Evolutionary conservation across 2,329 filamentous ascomycete species (phyloP).

Genomic region (Lachnellula occidentalis): DNA sequence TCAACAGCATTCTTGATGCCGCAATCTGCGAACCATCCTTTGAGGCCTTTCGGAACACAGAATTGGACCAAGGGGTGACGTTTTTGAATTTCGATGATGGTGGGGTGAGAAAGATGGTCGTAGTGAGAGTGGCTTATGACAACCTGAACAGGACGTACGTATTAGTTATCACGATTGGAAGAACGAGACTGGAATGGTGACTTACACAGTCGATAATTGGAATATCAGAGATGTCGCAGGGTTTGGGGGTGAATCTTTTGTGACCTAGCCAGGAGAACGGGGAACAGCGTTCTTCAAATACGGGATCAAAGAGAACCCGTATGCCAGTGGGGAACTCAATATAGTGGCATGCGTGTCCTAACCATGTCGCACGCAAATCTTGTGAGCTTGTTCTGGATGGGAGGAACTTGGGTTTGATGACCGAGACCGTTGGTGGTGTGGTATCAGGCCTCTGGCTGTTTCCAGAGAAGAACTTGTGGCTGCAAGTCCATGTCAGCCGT

Average conservation of each 20-base stretch:
- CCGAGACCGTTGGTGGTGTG: no score
- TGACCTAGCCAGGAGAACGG: constrained; percentile 67
- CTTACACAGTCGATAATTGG: constrained; percentile 63
- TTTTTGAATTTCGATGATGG: constrained; percentile 63
- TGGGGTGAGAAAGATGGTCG: constrained; percentile 78
- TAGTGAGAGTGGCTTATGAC: constrained; percentile 77
- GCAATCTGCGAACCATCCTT: constrained; percentile 67
- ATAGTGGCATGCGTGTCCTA: constrained; percentile 91
- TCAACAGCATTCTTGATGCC: constrained; percentile 76
- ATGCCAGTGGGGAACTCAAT: constrained; percentile 84
- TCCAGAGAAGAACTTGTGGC: background rate
- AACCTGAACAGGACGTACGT: background rate
- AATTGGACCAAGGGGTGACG: constrained; percentile 75
- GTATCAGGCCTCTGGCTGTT: background rate
- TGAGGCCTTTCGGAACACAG: constrained; percentile 78
- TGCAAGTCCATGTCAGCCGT: no score
- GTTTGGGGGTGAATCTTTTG: constrained; percentile 70
- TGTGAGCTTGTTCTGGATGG: no score
- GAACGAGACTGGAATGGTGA: background rate
- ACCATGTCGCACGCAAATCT: constrained; percentile 80
- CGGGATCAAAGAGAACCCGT: constrained; percentile 87
- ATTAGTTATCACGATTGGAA: background rate
- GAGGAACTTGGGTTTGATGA: no score
- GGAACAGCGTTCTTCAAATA: constrained; percentile 82
- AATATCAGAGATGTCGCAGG: constrained; percentile 73